Evolutionary conservation across 176 grass and related monocot genomes (phyloP).

Genomic region (Alopecurus myosuroides): DNA sequence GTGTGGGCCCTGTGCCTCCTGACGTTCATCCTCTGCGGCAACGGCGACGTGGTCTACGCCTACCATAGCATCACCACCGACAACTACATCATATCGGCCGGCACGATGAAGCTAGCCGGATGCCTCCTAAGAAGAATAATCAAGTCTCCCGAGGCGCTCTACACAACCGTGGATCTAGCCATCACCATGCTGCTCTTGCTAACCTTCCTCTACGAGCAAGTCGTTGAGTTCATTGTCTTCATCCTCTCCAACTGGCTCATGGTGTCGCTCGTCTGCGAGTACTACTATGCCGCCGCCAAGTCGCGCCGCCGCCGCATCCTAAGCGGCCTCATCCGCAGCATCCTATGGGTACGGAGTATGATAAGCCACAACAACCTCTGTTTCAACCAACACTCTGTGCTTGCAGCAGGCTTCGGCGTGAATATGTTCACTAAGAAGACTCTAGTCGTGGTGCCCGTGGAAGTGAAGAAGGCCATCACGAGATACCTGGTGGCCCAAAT

Average conservation of each 20-base stretch:
- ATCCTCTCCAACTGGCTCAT: conserved; percentile 22
- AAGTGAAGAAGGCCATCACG: not conserved
- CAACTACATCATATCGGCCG: not conserved
- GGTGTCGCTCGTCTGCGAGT: not conserved
- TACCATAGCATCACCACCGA: not conserved
- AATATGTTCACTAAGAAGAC: too few species aligned
- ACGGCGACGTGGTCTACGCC: not conserved
- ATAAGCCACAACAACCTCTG: not conserved
- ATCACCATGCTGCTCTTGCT: not conserved
- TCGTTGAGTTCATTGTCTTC: not conserved
- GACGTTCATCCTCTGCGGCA: not conserved
- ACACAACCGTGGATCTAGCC: not conserved
- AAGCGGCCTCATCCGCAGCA: not conserved
- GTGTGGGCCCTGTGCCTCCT: not conserved
- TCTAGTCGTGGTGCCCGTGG: too few species aligned
- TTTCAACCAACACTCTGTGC: not conserved
- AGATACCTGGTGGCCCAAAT: accelerated
- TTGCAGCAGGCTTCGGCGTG: too few species aligned
- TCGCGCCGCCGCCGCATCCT: not conserved
- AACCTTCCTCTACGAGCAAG: not conserved
- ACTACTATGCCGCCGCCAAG: not conserved
- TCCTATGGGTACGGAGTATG: not conserved
- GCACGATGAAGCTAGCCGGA: not conserved
- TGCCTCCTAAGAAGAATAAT: not conserved
- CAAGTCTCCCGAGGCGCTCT: not conserved